Percentiles rank a stretch among this genome's conserved stretches.
These are phyloP conservation scores for Sicyos baderoa DNA, from an alignment of 306 rosid genomes.

Conservation along the genomic window DNA sequence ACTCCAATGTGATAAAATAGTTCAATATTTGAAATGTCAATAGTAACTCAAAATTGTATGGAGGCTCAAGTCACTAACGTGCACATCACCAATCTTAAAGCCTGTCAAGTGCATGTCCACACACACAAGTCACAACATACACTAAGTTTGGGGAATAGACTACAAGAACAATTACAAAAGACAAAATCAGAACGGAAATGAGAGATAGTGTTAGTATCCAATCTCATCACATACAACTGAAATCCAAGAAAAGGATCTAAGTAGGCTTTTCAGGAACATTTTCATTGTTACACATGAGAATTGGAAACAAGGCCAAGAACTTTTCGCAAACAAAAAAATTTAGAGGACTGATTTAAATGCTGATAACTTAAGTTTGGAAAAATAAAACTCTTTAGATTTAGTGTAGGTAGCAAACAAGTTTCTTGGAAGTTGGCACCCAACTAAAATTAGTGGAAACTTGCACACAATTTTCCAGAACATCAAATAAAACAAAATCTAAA, in stretches of 20 bases:
- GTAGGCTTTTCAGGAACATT: not conserved
- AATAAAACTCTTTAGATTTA: not conserved
- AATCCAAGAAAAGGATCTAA: not conserved
- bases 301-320: not conserved
- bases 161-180: not conserved
- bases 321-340: not conserved
- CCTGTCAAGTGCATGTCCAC: not conserved
- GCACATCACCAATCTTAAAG: conserved; percentile 10
- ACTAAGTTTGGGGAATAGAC: not conserved
- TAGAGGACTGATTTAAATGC: not conserved
- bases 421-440: conserved; percentile 7
- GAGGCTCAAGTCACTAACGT: not conserved
- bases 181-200: not conserved
- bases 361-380: not conserved
- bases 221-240: not conserved
- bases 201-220: not conserved
- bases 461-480: conserved; percentile 1
- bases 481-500: conserved; percentile 9
- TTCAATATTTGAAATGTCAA: not conserved
- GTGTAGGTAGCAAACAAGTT: not conserved
- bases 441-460: conserved; percentile 1
- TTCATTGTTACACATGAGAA: not conserved
- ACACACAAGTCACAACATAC: not conserved
- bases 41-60: not conserved
- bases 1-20: too few species aligned